A percentile compares a stretch with the other conserved stretches of the same genome.
These are phyloP conservation scores for Avena sativa DNA, from an alignment of 176 grass and related monocot genomes.

Conservation along the genomic window DNA sequence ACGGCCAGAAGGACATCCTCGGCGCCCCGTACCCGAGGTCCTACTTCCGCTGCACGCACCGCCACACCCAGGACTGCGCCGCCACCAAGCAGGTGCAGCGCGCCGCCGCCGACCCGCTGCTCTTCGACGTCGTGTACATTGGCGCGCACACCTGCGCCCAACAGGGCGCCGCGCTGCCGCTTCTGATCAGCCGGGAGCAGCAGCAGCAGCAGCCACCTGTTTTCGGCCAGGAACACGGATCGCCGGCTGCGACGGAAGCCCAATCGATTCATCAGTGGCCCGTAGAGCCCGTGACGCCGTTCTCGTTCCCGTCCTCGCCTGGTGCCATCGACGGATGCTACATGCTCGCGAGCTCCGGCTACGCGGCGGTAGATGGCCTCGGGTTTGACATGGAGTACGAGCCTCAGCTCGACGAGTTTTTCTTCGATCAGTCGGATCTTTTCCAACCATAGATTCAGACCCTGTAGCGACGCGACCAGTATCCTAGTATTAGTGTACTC, in stretches of 20 bases:
- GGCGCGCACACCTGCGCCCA: conserved; percentile 66
- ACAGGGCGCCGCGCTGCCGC: background rate
- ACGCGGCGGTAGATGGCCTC: background rate
- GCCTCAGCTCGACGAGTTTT: conserved; percentile 12
- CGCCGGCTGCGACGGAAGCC: background rate
- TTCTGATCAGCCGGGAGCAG: background rate
- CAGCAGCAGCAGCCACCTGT: background rate
- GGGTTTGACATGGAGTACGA: conserved; percentile 41
- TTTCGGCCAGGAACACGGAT: background rate
- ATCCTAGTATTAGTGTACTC: background rate
- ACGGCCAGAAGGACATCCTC: conserved; percentile 97
- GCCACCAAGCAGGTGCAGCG: conserved; percentile 95
- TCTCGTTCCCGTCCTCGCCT: conserved; percentile 25
- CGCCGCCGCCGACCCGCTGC: conserved; percentile 57
- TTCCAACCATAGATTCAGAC: conserved; percentile 32
- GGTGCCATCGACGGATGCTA: background rate
- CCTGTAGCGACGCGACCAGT: background rate
- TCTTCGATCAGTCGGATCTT: conserved; percentile 15
- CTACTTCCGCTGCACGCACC: conserved; percentile 95
- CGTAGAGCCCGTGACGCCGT: conserved; percentile 40
- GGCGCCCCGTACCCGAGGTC: conserved; percentile 84
- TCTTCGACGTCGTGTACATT: conserved; percentile 80
- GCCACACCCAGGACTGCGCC: conserved; percentile 58
- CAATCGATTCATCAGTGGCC: background rate
- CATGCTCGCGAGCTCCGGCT: background rate